Evolutionary conservation across 2,329 filamentous ascomycete genomes (phyloP).

Genomic region (Ascochyta pisi): DNA sequence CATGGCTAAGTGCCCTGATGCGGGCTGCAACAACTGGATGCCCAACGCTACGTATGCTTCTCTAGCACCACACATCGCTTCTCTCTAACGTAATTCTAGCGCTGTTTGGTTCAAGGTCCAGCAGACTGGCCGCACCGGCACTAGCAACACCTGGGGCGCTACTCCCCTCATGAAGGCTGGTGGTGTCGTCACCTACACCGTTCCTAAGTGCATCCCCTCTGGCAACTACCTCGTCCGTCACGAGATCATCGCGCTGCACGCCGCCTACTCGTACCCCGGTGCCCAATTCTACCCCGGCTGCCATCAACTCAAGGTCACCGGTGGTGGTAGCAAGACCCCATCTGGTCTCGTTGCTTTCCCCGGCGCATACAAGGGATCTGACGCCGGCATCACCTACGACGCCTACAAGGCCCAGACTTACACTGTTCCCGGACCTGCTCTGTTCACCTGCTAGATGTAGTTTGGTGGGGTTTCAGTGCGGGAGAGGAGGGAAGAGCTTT

Average conservation of each 20-base stretch:
- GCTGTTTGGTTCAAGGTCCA: slow-evolving; percentile 66
- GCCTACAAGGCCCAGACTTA: slow-evolving; percentile 53
- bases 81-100: slow-evolving; percentile 15
- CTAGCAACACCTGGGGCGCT: slow-evolving; percentile 58
- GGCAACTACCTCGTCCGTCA: slow-evolving; percentile 67
- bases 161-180: slow-evolving; percentile 54
- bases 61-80: background rate
- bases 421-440: slow-evolving; percentile 36
- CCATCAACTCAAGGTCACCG: slow-evolving; percentile 63
- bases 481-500: background rate
- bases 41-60: slow-evolving; percentile 52
- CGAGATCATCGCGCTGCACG: slow-evolving; percentile 64
- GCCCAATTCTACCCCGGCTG: slow-evolving; percentile 66
- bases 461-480: background rate
- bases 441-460: slow-evolving; percentile 39
- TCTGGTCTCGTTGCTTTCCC: slow-evolving; percentile 58
- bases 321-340: slow-evolving; percentile 55
- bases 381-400: slow-evolving; percentile 62
- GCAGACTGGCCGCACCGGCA: slow-evolving; percentile 59
- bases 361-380: slow-evolving; percentile 59
- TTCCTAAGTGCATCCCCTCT: slow-evolving; percentile 59
- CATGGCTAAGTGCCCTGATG: slow-evolving; percentile 64
- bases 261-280: slow-evolving; percentile 57
- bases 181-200: slow-evolving; percentile 59
- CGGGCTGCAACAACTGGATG: slow-evolving; percentile 58